Evolutionary conservation across 192 early-diverging fungal genomes (phyloP), one percentile per base, ranked within the genome.

Genomic region (Podila verticillata): DNA sequence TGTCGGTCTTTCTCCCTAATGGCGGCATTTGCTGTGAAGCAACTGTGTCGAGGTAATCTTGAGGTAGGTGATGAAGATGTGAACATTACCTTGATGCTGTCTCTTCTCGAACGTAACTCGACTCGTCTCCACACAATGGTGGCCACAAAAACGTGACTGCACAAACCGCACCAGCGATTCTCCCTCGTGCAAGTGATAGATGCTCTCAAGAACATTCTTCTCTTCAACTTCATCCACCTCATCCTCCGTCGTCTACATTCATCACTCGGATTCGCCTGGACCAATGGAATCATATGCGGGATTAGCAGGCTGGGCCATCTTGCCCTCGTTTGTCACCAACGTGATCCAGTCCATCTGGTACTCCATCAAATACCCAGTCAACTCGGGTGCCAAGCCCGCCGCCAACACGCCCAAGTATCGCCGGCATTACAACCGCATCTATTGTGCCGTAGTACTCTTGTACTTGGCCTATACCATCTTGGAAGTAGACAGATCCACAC

Each of bases 391-490:
- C 17, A 73, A 75, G 22, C 85, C 85, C 19, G 72, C 82, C 22
- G 64, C 75, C 48, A 75, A 77, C 13, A 70, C 77, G 32, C 75
- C 57, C n/a, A 86, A 82, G 51, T 73, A 73, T 56, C 58, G 59
- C 28, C 39, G 63, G 31, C 85, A 86, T 48, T 70, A 72, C 59
- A 84, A 65, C 72, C 24, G 75, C 47, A 86, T 86, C 61, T 86
- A 84, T 39, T 74, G 73, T 30, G 61, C 61, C 29, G 83, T 86
- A 12, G 80, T 86, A 34, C 56, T 82, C 7, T 51, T 48, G 2
- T 86, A 86, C 67, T 60, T 86, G 22, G 61, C 74, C 9, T 86
- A 86, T 48, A 86, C 85, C 15, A 75, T 86, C 19, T 28, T 60
- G 44, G 83, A 84, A 28, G 85, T 74, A 24, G 75, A 82, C 57